Base-by-base conservation (phyloP, 805 yeast genomes). In the Candida mattraensis region DNA sequence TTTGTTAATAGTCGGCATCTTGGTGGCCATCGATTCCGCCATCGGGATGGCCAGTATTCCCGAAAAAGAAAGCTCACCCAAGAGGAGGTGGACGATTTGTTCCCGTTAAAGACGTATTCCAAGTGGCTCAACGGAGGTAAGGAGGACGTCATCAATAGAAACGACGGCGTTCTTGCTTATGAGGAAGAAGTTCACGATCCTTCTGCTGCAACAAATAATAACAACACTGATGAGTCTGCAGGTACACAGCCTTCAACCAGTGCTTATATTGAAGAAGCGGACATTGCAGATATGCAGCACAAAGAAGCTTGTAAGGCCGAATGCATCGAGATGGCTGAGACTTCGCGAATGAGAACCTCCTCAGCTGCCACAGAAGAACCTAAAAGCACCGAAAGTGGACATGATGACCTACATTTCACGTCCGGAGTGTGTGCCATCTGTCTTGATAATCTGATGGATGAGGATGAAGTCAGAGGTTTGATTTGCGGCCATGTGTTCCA, bases 401-500 rank as follows among this genome's bases (percentile, higher is more conserved):
- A n/a, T 5, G 15, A 33, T 11, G 50, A 60, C 30, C 56, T 61
- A 17, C 85, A 79, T 49, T 79, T 66, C 49, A 72, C 78, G 24
- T 77, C 84, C 1, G 93, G 88, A 8, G 58, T 73, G 1, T 85
- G 95, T 66, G 88, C 91, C 9, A 81, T 85, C 45, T 85, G 95
- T 58, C 67, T 86, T 22, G 94, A 85, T 25, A 57, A 64, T 4
- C 69, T 82, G 36, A 83, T 76, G 44, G 72, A 72, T 32, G 78
- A 71, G 10, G 87, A 83, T 34, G 54, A 58, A 1, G 87, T 86
- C 2, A 73, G 95, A 32, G 87, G 87, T 0, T 67, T 87, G 28
- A 66, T 83, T 8, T 86, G 95, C 62, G 87, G 88, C 3, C 95
- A 86, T 59, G 87, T 82, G 2, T 86, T 80, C 70, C 95, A 86